Evolutionary conservation across 164 flowering plant species (phyloP).

Genomic region (Aristolochia californica): DNA sequence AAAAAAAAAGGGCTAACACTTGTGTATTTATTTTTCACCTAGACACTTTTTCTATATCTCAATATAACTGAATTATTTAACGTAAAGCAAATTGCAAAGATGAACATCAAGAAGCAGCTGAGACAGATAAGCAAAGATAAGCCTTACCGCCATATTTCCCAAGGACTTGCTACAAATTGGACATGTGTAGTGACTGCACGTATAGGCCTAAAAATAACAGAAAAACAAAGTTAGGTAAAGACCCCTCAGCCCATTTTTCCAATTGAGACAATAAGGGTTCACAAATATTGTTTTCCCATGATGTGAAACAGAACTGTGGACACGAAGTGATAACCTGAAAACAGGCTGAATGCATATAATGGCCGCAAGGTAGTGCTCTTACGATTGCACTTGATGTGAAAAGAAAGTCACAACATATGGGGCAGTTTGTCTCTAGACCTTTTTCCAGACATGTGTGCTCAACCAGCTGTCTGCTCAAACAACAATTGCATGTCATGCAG

Average conservation of each 20-base stretch:
- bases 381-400: conserved; percentile 84
- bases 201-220: conserved; percentile 53
- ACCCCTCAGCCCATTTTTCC: not conserved
- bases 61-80: no score
- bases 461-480: conserved; percentile 53
- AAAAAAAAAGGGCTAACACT: not conserved
- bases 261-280: not conserved
- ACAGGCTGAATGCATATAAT: conserved; percentile 93
- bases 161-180: conserved; percentile 90
- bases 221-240: conserved; percentile 3
- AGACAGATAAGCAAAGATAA: conserved; percentile 1
- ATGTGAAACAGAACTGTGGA: not conserved
- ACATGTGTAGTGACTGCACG: conserved; percentile 81
- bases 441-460: conserved; percentile 89
- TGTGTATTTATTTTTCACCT: no score
- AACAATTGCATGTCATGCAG: conserved; percentile 96
- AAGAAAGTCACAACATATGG: conserved; percentile 83
- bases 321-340: conserved; percentile 44
- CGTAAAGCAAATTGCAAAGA: no score
- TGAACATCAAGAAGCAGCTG: no score
- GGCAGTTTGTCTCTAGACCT: conserved; percentile 84
- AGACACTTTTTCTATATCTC: no score
- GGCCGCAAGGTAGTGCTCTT: conserved; percentile 90
- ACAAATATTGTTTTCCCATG: no score
- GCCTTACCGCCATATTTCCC: conserved; percentile 87